Conservation (phyloP, 768 basidiomycete species). For the Agaricus sinodeliciosus region DNA sequence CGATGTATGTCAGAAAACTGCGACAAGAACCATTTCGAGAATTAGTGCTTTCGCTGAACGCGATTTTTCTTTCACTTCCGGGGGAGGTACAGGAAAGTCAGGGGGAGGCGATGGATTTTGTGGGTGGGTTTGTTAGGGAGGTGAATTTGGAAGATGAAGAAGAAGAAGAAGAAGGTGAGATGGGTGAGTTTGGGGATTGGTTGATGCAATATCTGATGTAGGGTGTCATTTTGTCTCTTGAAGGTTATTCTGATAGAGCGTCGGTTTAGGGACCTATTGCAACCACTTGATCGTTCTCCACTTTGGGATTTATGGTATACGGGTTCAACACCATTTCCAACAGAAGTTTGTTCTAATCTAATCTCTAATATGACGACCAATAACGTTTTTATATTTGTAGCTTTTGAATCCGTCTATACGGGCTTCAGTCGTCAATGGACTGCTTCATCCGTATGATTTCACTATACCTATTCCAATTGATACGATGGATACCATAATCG, state of each 20-base stretch:
- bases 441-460: conserved; percentile 54
- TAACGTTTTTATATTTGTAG: conserved; percentile 24
- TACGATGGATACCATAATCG: neutral
- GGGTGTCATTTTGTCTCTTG: neutral
- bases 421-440: conserved; percentile 51
- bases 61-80: neutral
- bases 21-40: neutral
- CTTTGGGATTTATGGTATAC: conserved; percentile 77
- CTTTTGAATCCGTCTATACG: conserved; percentile 66
- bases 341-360: conserved; percentile 41
- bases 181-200: neutral
- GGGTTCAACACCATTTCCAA: conserved; percentile 54
- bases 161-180: neutral
- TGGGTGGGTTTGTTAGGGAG: neutral
- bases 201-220: neutral
- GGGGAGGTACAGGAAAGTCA: neutral
- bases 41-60: neutral
- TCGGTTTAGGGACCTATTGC: conserved; percentile 5
- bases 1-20: conserved; percentile 42
- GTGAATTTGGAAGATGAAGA: too few relatives aligned
- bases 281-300: conserved; percentile 43
- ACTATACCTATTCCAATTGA: conserved; percentile 6
- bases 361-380: neutral
- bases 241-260: neutral
- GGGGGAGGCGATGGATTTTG: neutral